A percentile compares a stretch with the other conserved stretches of the same genome.
Conservation (phyloP, 2,329 filamentous ascomycete species). For the Zasmidium cellare region DNA sequence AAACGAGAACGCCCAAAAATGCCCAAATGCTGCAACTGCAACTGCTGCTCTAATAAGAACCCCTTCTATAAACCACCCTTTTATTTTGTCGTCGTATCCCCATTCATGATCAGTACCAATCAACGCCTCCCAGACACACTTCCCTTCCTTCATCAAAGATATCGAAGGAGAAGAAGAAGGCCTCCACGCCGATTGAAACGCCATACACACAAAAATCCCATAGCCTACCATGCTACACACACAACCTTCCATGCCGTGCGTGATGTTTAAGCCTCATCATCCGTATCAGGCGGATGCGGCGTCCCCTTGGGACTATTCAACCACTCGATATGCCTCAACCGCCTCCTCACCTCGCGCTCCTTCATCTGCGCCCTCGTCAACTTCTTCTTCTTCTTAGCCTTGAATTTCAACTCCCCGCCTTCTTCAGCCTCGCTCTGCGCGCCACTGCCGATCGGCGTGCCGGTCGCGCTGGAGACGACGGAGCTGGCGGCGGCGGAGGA, state of each 20-base stretch:
- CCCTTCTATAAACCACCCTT: too few relatives aligned
- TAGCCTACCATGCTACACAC: too few relatives aligned
- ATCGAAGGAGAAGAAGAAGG: too few relatives aligned
- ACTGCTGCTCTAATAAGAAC: too few relatives aligned
- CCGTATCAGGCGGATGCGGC: slow-evolving; percentile 72
- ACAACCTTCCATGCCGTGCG: too few relatives aligned
- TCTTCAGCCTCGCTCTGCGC: slow-evolving; percentile 69
- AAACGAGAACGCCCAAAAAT: too few relatives aligned
- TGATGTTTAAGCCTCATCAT: slow-evolving; percentile 66
- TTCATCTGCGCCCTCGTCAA: slow-evolving; percentile 95
- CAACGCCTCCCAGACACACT: too few relatives aligned
- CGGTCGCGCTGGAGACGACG: slow-evolving; percentile 33
- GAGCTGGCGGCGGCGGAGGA: slow-evolving; percentile 76
- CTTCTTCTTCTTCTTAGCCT: slow-evolving; percentile 95
- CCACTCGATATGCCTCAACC: slow-evolving; percentile 78
- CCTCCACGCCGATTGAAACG: too few relatives aligned
- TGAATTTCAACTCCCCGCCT: slow-evolving; percentile 81
- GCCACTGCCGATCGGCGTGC: slow-evolving; percentile 34
- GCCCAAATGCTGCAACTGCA: too few relatives aligned
- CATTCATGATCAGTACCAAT: too few relatives aligned
- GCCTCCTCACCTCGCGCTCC: slow-evolving; percentile 82
- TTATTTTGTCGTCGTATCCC: too few relatives aligned
- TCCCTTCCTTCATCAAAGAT: too few relatives aligned
- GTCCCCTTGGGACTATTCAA: slow-evolving; percentile 74
- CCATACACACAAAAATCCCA: not conserved